Base-by-base conservation (phyloP, 2,329 filamentous ascomycete genomes). In the Ascochyta clinopodiicola region DNA sequence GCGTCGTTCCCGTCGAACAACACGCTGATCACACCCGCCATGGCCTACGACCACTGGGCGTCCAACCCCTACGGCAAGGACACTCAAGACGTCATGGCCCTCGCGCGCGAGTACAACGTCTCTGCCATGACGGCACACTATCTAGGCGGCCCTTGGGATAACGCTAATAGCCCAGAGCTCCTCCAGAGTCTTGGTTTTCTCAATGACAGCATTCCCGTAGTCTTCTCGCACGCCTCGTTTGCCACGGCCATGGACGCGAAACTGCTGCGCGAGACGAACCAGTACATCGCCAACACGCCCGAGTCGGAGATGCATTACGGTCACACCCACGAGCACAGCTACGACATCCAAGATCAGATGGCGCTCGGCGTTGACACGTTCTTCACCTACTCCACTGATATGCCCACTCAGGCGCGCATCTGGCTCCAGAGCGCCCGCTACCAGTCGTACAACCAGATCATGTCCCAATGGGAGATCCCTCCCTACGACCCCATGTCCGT, bases 291-390 rank as follows among this genome's bases (percentile, higher is more conserved):
- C 46, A 83, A 83, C 54, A 86, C 84, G 0, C 82, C 83, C 1
- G 85, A 87, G 62, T 84, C 81, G 0, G 84, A 86, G 62, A 80
- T 84, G 76, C 82, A 85, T 65, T 86, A 81, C 67, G 84, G 84
- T n/a, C 82, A 84, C 61, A 75, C 71, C 0, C 81, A 86, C 53
- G 75, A 77, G 1, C 64, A 70, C 34, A 76, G 72, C 17, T 75
- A 80, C 48, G 65, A 75, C 8, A 72, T 81, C 25, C 77, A 77
- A 25, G 83, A 86, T 61, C 82, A 86, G 57, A 78, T 77, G 1
- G 69, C 81, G 1, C 75, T 86, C 0, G 83, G 84, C 2, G 74
- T 85, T 9, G 83, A 86, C 62, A 85, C 81, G 0, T 80, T 84
- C 62, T 80, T 82, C 56, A 81, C 81, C 9, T 85, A 78, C 66